Evolutionary conservation across 352 stramenopile genomes (phyloP).

Genomic region (Phytophthora colocasiae): DNA sequence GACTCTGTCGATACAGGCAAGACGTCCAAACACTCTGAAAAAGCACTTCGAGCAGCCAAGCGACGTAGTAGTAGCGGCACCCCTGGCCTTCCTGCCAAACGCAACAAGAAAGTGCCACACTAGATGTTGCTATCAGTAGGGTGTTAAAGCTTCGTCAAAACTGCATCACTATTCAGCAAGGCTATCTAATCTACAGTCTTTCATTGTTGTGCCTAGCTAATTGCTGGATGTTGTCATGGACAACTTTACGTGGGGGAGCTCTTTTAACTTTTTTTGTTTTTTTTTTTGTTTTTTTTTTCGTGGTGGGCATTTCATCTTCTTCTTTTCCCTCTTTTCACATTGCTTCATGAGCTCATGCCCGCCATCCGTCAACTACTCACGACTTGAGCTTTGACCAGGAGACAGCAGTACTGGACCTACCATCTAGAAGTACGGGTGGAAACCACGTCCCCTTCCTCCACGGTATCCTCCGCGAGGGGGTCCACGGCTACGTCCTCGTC

Average conservation of each 20-base stretch:
- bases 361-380: background rate
- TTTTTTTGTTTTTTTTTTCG: slow-evolving; percentile 38
- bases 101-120: slow-evolving; percentile 64
- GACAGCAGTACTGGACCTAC: slow-evolving; percentile 5
- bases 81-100: slow-evolving; percentile 52
- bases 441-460: slow-evolving; percentile 72
- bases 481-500: slow-evolving; percentile 64
- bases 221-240: slow-evolving; percentile 19
- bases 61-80: slow-evolving; percentile 39
- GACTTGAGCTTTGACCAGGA: slow-evolving; percentile 12
- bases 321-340: slow-evolving; percentile 42
- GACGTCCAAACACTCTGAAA: slow-evolving; percentile 63
- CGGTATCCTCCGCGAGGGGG: slow-evolving; percentile 66
- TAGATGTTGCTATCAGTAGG: slow-evolving; percentile 1
- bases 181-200: slow-evolving; percentile 33
- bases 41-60: slow-evolving; percentile 54
- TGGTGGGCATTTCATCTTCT: slow-evolving; percentile 33
- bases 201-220: slow-evolving; percentile 17
- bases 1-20: slow-evolving; percentile 43
- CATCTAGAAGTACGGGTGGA: slow-evolving; percentile 76
- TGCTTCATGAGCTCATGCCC: too few species aligned
- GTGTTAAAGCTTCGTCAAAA: background rate
- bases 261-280: slow-evolving; percentile 36
- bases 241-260: slow-evolving; percentile 25
- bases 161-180: background rate